Evolutionary conservation across 179 eudicot genomes (phyloP).

Genomic region (Amaranthus tricolor): DNA sequence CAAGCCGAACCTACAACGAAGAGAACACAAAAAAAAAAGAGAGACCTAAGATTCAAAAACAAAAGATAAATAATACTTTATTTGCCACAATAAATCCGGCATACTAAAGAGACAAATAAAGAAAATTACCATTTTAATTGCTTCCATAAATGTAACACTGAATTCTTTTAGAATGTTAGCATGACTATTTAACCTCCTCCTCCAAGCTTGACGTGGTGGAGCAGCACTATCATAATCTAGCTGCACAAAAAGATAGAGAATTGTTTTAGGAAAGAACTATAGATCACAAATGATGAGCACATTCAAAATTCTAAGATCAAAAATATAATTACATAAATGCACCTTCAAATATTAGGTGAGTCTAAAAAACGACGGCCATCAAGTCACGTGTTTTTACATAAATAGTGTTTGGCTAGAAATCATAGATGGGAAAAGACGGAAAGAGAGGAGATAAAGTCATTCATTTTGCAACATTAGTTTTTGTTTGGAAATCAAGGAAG

Average conservation of each 20-base stretch:
- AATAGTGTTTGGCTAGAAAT: background rate
- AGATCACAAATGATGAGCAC: background rate
- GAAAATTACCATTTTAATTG: slow-evolving; percentile 75
- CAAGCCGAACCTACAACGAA: slow-evolving; percentile 71
- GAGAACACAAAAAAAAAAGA: slow-evolving; percentile 8
- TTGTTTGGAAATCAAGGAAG: no score
- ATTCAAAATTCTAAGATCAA: background rate
- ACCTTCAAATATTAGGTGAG: background rate
- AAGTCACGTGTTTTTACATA: background rate
- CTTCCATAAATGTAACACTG: slow-evolving; percentile 91
- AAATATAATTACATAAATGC: background rate
- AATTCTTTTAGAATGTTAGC: slow-evolving; percentile 92
- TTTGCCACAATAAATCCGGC: background rate
- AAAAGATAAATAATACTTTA: background rate
- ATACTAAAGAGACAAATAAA: background rate
- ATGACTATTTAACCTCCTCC: slow-evolving; percentile 83
- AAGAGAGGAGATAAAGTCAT: no score
- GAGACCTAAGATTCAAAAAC: background rate
- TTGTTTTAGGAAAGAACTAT: background rate
- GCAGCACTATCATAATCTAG: slow-evolving; percentile 91
- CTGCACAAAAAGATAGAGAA: slow-evolving; percentile 35
- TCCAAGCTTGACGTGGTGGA: slow-evolving; percentile 95
- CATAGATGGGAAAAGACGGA: background rate
- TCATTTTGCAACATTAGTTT: no score
- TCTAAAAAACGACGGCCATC: background rate